Percentiles rank a stretch among this genome's conserved stretches.
These are phyloP conservation scores for Melocanna baccifera DNA, from an alignment of 176 grass and related monocot species.

Conservation along the genomic window DNA sequence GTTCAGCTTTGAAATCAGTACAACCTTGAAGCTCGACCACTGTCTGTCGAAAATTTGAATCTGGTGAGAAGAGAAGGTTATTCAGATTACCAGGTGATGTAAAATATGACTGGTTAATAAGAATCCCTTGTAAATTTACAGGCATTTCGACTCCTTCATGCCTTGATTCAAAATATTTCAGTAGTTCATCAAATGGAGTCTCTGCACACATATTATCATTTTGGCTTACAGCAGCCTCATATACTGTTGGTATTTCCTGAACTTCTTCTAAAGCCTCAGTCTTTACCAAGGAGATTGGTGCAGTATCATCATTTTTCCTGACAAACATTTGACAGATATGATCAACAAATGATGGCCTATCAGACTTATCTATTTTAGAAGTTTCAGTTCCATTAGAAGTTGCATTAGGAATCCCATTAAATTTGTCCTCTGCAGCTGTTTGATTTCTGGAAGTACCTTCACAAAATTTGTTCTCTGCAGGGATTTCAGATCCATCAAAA, in stretches of 20 bases:
- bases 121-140: conserved; percentile 68
- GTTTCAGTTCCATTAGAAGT: conserved; percentile 9
- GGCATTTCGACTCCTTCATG: conserved; percentile 74
- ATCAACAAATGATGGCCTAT: conserved; percentile 47
- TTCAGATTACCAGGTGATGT: conserved; percentile 65
- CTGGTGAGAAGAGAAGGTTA: conserved; percentile 73
- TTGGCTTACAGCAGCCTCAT: conserved; percentile 36
- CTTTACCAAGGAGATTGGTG: not conserved
- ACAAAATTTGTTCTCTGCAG: conserved; percentile 18
- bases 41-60: conserved; percentile 64
- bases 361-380: conserved; percentile 35
- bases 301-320: conserved; percentile 41
- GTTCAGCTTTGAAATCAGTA: conserved; percentile 69
- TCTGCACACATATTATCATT: conserved; percentile 23
- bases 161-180: conserved; percentile 47
- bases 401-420: conserved; percentile 4
- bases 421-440: conserved; percentile 26
- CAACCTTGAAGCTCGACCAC: conserved; percentile 57
- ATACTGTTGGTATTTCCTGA: conserved; percentile 19
- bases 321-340: conserved; percentile 55
- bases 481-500: conserved; percentile 26
- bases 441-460: conserved; percentile 15
- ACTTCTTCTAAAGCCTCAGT: conserved; percentile 33
- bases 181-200: conserved; percentile 52
- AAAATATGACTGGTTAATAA: conserved; percentile 69